A percentile compares a stretch with the other conserved stretches of the same genome.
These are phyloP conservation scores for Colletotrichum destructivum DNA, from an alignment of 2,329 filamentous ascomycete genomes.

Conservation along the genomic window DNA sequence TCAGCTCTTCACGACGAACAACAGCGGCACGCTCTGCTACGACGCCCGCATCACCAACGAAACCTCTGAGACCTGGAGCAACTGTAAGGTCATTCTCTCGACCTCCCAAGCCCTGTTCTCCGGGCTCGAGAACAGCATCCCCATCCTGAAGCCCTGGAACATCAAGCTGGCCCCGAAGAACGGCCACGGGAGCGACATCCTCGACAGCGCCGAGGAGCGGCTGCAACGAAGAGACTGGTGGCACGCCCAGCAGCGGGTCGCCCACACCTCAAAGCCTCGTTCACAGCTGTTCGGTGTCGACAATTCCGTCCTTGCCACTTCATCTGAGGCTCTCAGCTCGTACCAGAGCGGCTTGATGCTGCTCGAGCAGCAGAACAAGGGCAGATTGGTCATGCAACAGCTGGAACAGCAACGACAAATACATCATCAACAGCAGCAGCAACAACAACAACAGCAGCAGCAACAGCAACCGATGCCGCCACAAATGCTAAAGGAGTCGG, in stretches of 20 bases:
- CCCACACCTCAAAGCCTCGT: conserved; percentile 47
- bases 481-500: not conserved
- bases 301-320: not conserved
- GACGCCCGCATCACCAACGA: conserved; percentile 74
- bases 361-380: conserved; percentile 10
- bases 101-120: conserved; percentile 74
- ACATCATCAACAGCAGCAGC: not conserved
- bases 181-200: conserved; percentile 46
- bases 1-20: conserved; percentile 69
- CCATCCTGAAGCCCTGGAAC: conserved; percentile 69
- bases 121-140: conserved; percentile 69
- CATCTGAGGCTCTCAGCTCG: not conserved
- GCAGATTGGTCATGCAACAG: not conserved
- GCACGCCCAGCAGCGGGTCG: conserved; percentile 46
- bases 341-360: conserved; percentile 11
- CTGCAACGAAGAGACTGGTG: conserved; percentile 52
- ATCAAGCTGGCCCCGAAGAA: conserved; percentile 62
- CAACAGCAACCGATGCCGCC: conserved; percentile 1
- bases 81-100: conserved; percentile 73
- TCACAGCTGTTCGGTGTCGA: conserved; percentile 28
- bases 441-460: not conserved
- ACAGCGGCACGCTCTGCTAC: conserved; percentile 70
- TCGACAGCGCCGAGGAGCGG: conserved; percentile 58
- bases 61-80: conserved; percentile 75
- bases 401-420: not conserved